Conservation (phyloP, 306 rosid genomes). For the Erythrophleum fordii region DNA sequence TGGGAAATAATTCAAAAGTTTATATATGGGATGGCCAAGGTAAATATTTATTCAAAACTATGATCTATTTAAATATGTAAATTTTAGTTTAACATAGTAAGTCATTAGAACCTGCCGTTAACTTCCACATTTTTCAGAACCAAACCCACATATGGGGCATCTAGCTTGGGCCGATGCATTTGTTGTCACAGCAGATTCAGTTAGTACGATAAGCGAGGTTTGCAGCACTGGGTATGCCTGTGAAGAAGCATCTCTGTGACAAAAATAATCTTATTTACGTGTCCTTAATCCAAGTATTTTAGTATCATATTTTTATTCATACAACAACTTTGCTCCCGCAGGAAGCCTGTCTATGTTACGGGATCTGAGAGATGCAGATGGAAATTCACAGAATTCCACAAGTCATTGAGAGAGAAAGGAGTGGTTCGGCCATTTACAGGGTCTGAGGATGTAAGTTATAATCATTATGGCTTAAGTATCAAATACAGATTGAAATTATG, state of each 20-base stretch:
- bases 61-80: slow-evolving; percentile 19
- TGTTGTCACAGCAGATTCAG: slow-evolving; percentile 94
- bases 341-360: slow-evolving; percentile 86
- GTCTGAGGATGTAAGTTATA: slow-evolving; percentile 82
- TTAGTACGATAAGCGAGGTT: slow-evolving; percentile 88
- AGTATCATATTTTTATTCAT: neutral
- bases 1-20: slow-evolving; percentile 81
- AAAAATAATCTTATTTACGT: slow-evolving; percentile 19
- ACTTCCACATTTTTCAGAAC: slow-evolving; percentile 55
- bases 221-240: slow-evolving; percentile 95
- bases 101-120: slow-evolving; percentile 26
- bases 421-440: slow-evolving; percentile 88
- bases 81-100: slow-evolving; percentile 22
- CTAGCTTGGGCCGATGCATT: slow-evolving; percentile 97
- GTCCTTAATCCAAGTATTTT: slow-evolving; percentile 13
- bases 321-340: slow-evolving; percentile 39
- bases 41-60: slow-evolving; percentile 39
- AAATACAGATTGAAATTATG: slow-evolving; percentile 22
- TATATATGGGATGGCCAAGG: slow-evolving; percentile 89
- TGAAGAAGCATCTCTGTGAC: slow-evolving; percentile 24
- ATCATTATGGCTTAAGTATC: neutral
- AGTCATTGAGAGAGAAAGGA: slow-evolving; percentile 73
- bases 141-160: slow-evolving; percentile 86
- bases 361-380: slow-evolving; percentile 88
- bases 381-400: slow-evolving; percentile 85